These are phyloP conservation scores for Leccinum variicolor DNA, from an alignment of 768 basidiomycete species.

Conservation along the genomic window DNA sequence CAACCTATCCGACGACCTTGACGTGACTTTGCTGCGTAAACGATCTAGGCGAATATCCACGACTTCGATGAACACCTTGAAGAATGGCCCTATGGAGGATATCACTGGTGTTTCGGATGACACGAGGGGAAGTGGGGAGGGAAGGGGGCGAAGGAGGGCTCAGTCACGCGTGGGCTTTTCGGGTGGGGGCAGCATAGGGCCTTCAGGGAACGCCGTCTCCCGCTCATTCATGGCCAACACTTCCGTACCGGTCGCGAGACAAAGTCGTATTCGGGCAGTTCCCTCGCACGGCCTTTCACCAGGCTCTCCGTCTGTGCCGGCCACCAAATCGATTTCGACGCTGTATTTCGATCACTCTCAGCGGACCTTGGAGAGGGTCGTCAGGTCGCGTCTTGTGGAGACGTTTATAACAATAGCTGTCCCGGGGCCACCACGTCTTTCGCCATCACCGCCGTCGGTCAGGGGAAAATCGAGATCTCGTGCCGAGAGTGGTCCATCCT, in stretches of 20 bases:
- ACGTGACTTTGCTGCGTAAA: slow-evolving; percentile 55
- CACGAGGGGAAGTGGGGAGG: slow-evolving; percentile 26
- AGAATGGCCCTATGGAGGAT: slow-evolving; percentile 46
- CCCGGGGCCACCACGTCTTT: slow-evolving; percentile 23
- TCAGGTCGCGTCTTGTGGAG: slow-evolving; percentile 72
- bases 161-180: slow-evolving; percentile 45
- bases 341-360: slow-evolving; percentile 64
- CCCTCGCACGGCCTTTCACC: slow-evolving; percentile 35
- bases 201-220: slow-evolving; percentile 9
- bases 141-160: slow-evolving; percentile 41
- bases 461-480: slow-evolving; percentile 21
- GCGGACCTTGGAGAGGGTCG: slow-evolving; percentile 61
- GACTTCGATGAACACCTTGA: slow-evolving; percentile 50
- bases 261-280: slow-evolving; percentile 45
- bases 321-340: slow-evolving; percentile 12
- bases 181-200: slow-evolving; percentile 16
- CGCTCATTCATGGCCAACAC: slow-evolving; percentile 16
- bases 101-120: slow-evolving; percentile 27
- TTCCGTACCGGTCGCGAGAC: slow-evolving; percentile 34
- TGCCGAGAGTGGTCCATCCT: slow-evolving; percentile 25
- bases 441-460: slow-evolving; percentile 28
- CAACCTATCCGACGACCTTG: slow-evolving; percentile 67
- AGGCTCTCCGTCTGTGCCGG: slow-evolving; percentile 4
- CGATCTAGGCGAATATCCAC: slow-evolving; percentile 60
- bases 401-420: slow-evolving; percentile 66